Base-by-base conservation (phyloP, 2,329 filamentous ascomycete species). In the Alternaria gaisen region DNA sequence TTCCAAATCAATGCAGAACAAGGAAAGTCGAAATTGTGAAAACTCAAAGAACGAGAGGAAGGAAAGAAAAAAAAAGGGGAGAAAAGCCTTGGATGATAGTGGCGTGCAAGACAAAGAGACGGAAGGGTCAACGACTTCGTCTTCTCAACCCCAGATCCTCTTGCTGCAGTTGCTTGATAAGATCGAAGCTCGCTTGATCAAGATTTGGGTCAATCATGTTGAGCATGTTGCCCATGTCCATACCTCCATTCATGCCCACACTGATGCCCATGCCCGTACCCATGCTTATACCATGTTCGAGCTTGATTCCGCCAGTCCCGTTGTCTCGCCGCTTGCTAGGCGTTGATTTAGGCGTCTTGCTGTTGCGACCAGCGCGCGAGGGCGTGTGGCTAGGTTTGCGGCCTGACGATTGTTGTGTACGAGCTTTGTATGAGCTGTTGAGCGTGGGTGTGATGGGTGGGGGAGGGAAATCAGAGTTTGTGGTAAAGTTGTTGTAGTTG, bases 111-210 rank as follows among this genome's bases (percentile, higher is more conserved):
- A 40, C 34, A 11, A 46, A 18, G 18, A 30, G 22, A 24, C 24
- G 3, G 9, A 38, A n/a, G 4, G 20, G 5, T 69, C 50, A 69
- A n/a, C 71, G 66, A 59, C 72, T 74, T 38, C 71, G 53, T 22
- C 72, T 62, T 41, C 77, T 57, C 43, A 79, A 46, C 1, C 76
- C 75, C 43, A 70, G 62, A 43, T 76, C 74, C 47, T 76, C 68
- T 8, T 69, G 65, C 53, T 74, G 70, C 58, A 79, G 59, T 55
- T 78, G 72, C 63, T 71, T 69, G 52, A 71, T 71, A 12, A 72
- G 62, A 28, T 72, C 67, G 42, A 68, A 62, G 20, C 69, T 71
- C 28, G 69, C 70, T 44, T 72, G 67, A 34, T 72, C 70, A 11
- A 72, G 68, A 41, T 69, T 70, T 1, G 68, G 67, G 43, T 71